These are phyloP conservation scores for Saccharomycopsis babjevae DNA, from an alignment of 805 yeast genomes.

Conservation along the genomic window DNA sequence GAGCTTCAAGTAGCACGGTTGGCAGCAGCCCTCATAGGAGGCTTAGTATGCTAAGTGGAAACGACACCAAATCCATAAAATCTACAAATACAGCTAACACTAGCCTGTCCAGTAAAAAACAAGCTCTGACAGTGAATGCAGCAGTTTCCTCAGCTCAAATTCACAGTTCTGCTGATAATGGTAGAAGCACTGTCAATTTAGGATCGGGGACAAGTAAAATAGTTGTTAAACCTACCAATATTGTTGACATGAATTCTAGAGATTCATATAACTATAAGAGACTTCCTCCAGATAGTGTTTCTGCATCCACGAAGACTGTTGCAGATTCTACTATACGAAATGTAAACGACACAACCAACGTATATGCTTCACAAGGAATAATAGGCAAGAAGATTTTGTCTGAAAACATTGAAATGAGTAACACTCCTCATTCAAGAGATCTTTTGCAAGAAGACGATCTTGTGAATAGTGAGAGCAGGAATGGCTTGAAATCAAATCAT, in stretches of 20 bases:
- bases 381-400: background rate
- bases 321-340: background rate
- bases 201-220: background rate
- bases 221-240: background rate
- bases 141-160: background rate
- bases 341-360: background rate
- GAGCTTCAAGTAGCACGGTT: background rate
- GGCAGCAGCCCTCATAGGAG: background rate
- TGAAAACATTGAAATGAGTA: background rate
- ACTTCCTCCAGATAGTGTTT: background rate
- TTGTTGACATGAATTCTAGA: background rate
- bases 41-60: background rate
- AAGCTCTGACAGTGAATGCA: background rate
- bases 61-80: background rate
- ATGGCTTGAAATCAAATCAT: background rate
- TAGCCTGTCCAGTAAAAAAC: background rate
- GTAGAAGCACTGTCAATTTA: background rate
- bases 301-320: background rate
- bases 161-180: background rate
- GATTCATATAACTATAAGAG: background rate
- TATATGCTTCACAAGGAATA: background rate
- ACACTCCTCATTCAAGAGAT: background rate
- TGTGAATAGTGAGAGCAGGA: background rate
- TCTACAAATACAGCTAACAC: background rate
- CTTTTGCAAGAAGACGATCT: background rate